Percentiles rank a stretch among this genome's conserved stretches.
These are phyloP conservation scores for Pholiota molesta DNA, from an alignment of 768 basidiomycete genomes.

Conservation along the genomic window DNA sequence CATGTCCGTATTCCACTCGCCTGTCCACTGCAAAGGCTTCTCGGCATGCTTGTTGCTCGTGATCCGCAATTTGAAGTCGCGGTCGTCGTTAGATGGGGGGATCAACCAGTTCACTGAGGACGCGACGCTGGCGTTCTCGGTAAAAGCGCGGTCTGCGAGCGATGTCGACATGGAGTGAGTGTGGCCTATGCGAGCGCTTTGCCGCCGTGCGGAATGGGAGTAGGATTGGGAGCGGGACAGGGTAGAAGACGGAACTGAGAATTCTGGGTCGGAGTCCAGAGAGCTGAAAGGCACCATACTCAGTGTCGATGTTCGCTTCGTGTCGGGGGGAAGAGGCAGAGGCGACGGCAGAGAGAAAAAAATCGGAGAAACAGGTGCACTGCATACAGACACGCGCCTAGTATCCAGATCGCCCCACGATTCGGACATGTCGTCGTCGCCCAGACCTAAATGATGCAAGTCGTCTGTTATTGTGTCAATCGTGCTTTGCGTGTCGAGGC, in stretches of 20 bases:
- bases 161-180: slow-evolving; percentile 19
- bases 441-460: slow-evolving; percentile 23
- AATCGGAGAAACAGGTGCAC: slow-evolving; percentile 32
- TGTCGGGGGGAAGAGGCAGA: slow-evolving; percentile 7
- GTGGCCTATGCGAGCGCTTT: slow-evolving; percentile 9
- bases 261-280: not conserved
- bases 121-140: slow-evolving; percentile 10
- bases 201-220: slow-evolving; percentile 11
- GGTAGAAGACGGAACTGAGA: slow-evolving; percentile 21
- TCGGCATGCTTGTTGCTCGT: slow-evolving; percentile 9
- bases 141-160: slow-evolving; percentile 1
- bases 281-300: not conserved
- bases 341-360: slow-evolving; percentile 32
- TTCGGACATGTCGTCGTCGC: slow-evolving; percentile 24
- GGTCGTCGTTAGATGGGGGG: slow-evolving; percentile 12
- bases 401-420: slow-evolving; percentile 22
- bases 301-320: slow-evolving; percentile 2
- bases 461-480: slow-evolving; percentile 26
- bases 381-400: slow-evolving; percentile 9
- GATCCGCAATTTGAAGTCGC: slow-evolving; percentile 9
- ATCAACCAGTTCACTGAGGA: slow-evolving; percentile 17
- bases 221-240: slow-evolving; percentile 25
- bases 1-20: slow-evolving; percentile 34
- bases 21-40: slow-evolving; percentile 25
- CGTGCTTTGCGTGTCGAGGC: slow-evolving; percentile 10